Evolutionary conservation across 371 early-diverging fungal species (phyloP), one percentile per base, ranked within the genome.

Genomic region (Saksenaea oblongispora): DNA sequence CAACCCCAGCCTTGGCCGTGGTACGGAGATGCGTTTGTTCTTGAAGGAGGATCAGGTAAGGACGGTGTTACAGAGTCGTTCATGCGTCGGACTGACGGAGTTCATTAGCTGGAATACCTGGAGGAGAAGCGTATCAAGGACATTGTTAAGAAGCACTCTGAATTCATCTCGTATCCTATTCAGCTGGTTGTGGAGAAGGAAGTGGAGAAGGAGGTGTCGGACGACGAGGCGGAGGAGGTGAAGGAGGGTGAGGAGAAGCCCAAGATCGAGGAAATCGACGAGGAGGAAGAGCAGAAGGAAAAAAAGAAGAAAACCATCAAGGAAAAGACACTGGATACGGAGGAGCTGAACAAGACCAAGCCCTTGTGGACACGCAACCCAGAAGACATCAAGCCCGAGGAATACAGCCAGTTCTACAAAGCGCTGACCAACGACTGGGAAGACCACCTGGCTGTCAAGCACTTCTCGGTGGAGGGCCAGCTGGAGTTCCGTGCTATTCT

Each of bases 291-390:
- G 77, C 79, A 84, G 66, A 75, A 84, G 24, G 84, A 87, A 35
- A 80, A 83, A 79, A 84, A 84, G 76, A 82, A 81, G 70, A 87
- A 88, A 82, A 85, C 87, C 56, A 88, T 87, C 69, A 87, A 83
- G 73, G 84, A 88, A 61, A 79, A 74, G 56, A 78, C 81, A 27
- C 71, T 78, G 13, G 73, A 75, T 36, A 76, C 76, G 31, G 72
- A 76, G 53, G 87, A 86, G 28, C 67, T 89, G 37, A 93, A 91
- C 85, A 75, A 85, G 73, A 84, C 87, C 72, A 90, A 91, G 79
- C 93, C 94, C 37, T 83, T 95, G 55, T 96, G 97, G 95, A 88
- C 89, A n/a, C 91, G 91, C 67, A 80, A 84, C 56, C 88, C 93
- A 37, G 82, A 84, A 36, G 89, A 91, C 35, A 81, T 94, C 69